phyloP scores from a whole-genome alignment of 495 filamentous ascomycete species.

The Neurospora sublineolata region DNA sequence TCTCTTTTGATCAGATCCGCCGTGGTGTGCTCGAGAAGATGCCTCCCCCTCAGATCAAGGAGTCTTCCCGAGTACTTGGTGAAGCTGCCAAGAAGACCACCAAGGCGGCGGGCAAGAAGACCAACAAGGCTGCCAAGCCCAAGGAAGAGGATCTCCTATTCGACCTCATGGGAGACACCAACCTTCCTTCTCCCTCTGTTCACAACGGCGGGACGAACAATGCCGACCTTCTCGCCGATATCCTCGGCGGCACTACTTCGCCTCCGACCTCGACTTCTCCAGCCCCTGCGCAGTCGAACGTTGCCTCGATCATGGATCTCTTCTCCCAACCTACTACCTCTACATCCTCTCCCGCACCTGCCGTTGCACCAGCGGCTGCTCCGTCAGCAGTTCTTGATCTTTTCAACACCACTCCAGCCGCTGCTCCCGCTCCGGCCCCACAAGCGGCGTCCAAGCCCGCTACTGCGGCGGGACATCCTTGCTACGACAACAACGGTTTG shows the following conservation, averaged over 20 bases:
- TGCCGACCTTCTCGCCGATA: slow-evolving; percentile 79
- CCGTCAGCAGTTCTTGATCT: slow-evolving; percentile 33
- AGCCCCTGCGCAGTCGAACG: slow-evolving; percentile 42
- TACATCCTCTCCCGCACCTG: slow-evolving; percentile 16
- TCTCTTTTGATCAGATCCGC: slow-evolving; percentile 77
- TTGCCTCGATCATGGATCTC: slow-evolving; percentile 79
- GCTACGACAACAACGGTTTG: slow-evolving; percentile 78
- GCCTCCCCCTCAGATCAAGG: slow-evolving; percentile 92
- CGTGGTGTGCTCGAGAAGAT: slow-evolving; percentile 90
- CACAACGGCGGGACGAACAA: slow-evolving; percentile 64
- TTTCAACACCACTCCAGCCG: slow-evolving; percentile 22
- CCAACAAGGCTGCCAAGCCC: slow-evolving; percentile 58
- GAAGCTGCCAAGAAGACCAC: slow-evolving; percentile 72
- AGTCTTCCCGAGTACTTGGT: slow-evolving; percentile 82
- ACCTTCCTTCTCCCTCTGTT: slow-evolving; percentile 35
- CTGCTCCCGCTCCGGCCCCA: slow-evolving; percentile 39
- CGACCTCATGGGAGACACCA: slow-evolving; percentile 80
- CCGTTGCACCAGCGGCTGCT: slow-evolving; percentile 25
- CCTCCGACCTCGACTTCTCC: slow-evolving; percentile 44
- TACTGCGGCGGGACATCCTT: slow-evolving; percentile 47
- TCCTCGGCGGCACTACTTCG: slow-evolving; percentile 54
- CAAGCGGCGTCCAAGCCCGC: slow-evolving; percentile 24
- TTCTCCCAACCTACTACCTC: slow-evolving; percentile 37
- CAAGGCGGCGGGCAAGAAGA: slow-evolving; percentile 61
- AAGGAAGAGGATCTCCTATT: slow-evolving; percentile 85